phyloP scores from a whole-genome alignment of 208 protist genomes.

The Wallacemonas sp. region DNA sequence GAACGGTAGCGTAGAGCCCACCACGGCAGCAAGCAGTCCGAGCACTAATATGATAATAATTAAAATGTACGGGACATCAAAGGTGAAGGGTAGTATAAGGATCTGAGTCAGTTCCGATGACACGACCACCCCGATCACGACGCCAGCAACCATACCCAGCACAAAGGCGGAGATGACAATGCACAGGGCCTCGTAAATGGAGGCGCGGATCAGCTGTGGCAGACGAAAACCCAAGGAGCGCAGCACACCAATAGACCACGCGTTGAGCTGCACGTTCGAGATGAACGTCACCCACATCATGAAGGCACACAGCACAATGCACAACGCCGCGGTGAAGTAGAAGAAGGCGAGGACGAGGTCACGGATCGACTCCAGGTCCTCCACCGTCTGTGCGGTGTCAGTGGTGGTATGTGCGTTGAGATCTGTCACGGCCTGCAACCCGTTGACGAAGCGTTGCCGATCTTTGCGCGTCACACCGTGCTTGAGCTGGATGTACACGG shows the following conservation, averaged over 20 bases:
- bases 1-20: slow-evolving; percentile 87
- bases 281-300: slow-evolving; percentile 96
- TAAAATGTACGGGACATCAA: slow-evolving; percentile 88
- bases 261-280: slow-evolving; percentile 94
- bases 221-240: slow-evolving; percentile 90
- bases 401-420: slow-evolving; percentile 36
- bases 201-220: slow-evolving; percentile 79
- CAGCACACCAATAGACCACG: slow-evolving; percentile 95
- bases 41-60: slow-evolving; percentile 77
- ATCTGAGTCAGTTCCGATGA: slow-evolving; percentile 88
- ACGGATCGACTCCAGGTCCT: slow-evolving; percentile 47
- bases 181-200: slow-evolving; percentile 94
- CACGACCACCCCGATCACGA: slow-evolving; percentile 79
- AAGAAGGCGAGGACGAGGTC: slow-evolving; percentile 93
- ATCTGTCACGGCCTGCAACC: slow-evolving; percentile 68
- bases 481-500: slow-evolving; percentile 73
- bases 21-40: slow-evolving; percentile 77
- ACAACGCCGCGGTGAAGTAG: slow-evolving; percentile 90
- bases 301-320: slow-evolving; percentile 93
- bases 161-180: slow-evolving; percentile 92
- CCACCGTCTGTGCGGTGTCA: slow-evolving; percentile 43
- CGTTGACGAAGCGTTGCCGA: slow-evolving; percentile 81
- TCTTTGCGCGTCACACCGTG: slow-evolving; percentile 27
- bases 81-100: slow-evolving; percentile 86
- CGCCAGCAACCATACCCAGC: slow-evolving; percentile 68